Percentiles rank a stretch among this genome's conserved stretches.
Evolutionary conservation across 805 yeast species (phyloP).

Genomic region (Wickerhamomyces pijperi): DNA sequence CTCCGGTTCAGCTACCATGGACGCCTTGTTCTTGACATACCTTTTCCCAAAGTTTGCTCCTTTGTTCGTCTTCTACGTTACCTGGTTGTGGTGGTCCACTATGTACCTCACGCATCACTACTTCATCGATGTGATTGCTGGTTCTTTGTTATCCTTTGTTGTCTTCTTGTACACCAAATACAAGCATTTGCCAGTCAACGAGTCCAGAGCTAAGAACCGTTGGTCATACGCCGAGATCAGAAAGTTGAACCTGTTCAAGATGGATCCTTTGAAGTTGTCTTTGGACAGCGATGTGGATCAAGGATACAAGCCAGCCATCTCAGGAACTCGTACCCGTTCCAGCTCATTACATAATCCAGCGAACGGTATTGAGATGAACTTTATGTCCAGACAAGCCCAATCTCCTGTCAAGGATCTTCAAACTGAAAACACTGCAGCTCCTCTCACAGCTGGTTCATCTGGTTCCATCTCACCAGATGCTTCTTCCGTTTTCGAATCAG

Average conservation of each 20-base stretch:
- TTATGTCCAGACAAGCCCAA: conserved; percentile 9
- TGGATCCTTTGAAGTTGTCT: conserved; percentile 25
- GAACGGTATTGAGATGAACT: conserved; percentile 17
- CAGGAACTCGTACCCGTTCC: conserved; percentile 8
- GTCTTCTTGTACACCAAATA: conserved; percentile 64
- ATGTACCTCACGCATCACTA: conserved; percentile 97
- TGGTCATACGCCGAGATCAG: conserved; percentile 48
- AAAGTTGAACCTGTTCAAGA: conserved; percentile 19
- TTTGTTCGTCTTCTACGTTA: conserved; percentile 65
- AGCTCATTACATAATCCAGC: conserved; percentile 6
- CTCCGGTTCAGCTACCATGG: conserved; percentile 91
- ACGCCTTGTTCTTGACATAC: conserved; percentile 75
- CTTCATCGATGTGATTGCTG: conserved; percentile 88
- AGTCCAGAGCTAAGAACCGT: conserved; percentile 45
- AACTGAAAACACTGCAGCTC: conserved; percentile 1
- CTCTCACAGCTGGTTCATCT: conserved; percentile 5
- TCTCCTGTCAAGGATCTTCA: conserved; percentile 2
- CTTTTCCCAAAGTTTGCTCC: conserved; percentile 64
- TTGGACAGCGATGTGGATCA: conserved; percentile 21
- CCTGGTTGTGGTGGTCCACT: conserved; percentile 97
- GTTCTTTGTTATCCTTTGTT: conserved; percentile 68
- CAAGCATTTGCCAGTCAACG: conserved; percentile 52
- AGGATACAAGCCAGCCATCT: conserved; percentile 5
- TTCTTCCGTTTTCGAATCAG: conserved; percentile 14
- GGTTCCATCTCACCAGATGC: conserved; percentile 12